A percentile compares a stretch with the other conserved stretches of the same genome.
phyloP scores from a whole-genome alignment of 2,329 filamentous ascomycete species.

The Verruconis gallopava region DNA sequence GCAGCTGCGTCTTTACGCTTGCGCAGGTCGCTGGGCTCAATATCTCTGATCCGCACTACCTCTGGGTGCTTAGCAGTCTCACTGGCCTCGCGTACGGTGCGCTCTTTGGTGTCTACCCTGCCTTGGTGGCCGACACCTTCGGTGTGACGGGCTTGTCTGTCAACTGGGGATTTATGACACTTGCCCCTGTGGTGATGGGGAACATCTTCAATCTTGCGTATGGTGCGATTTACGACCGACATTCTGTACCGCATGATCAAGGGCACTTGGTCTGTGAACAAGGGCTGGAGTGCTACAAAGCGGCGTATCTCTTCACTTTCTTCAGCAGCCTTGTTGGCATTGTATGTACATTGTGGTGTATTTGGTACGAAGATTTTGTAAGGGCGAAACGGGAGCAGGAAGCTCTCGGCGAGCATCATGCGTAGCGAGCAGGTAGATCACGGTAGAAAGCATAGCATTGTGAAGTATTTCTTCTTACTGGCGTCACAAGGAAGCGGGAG shows the following conservation, averaged over 20 bases:
- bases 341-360: slow-evolving; percentile 46
- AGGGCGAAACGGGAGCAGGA: slow-evolving; percentile 1
- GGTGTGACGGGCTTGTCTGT: slow-evolving; percentile 79
- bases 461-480: too few species aligned
- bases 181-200: slow-evolving; percentile 74
- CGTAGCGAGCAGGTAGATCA: background rate
- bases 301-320: slow-evolving; percentile 70
- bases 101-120: slow-evolving; percentile 86
- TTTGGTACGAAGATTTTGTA: slow-evolving; percentile 5
- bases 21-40: slow-evolving; percentile 67
- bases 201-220: slow-evolving; percentile 92
- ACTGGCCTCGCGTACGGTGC: slow-evolving; percentile 87
- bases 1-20: slow-evolving; percentile 61
- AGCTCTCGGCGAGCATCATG: slow-evolving; percentile 1
- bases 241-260: slow-evolving; percentile 49
- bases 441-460: background rate
- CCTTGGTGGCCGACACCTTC: slow-evolving; percentile 75
- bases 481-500: too few species aligned
- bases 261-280: slow-evolving; percentile 51
- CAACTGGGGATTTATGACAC: slow-evolving; percentile 93
- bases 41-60: slow-evolving; percentile 62
- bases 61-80: slow-evolving; percentile 67
- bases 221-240: slow-evolving; percentile 67
- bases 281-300: slow-evolving; percentile 66
- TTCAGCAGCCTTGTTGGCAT: slow-evolving; percentile 57